These are phyloP conservation scores for Ligustrum vulgare DNA, from an alignment of 257 asterid genomes.

Conservation along the genomic window DNA sequence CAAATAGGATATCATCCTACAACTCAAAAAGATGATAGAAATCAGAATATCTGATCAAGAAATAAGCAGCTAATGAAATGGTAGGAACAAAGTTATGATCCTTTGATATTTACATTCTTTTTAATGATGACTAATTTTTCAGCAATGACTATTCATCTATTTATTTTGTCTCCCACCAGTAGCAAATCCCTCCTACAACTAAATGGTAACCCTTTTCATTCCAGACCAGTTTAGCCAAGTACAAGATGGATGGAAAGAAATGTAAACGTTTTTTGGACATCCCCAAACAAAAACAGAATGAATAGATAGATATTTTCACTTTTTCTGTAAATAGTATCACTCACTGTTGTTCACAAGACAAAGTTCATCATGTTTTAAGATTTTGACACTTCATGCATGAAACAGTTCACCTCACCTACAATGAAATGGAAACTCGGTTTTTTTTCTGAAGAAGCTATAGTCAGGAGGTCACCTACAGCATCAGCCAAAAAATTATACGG, in stretches of 20 bases:
- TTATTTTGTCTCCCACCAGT: background rate
- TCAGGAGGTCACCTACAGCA: background rate
- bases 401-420: background rate
- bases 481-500: background rate
- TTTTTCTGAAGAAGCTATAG: background rate
- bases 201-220: background rate
- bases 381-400: background rate
- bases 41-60: background rate
- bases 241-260: background rate
- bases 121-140: background rate
- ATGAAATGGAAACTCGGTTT: background rate
- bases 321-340: background rate
- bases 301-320: background rate
- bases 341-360: background rate
- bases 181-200: background rate
- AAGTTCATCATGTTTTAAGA: background rate
- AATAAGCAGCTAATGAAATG: background rate
- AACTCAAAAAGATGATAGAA: slow-evolving; percentile 15
- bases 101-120: background rate
- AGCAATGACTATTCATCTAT: background rate
- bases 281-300: background rate
- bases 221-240: background rate
- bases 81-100: background rate
- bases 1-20: slow-evolving; percentile 85
- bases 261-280: background rate